Conservation (phyloP, 2,329 filamentous ascomycete species). For the Colletotrichum costaricense region DNA sequence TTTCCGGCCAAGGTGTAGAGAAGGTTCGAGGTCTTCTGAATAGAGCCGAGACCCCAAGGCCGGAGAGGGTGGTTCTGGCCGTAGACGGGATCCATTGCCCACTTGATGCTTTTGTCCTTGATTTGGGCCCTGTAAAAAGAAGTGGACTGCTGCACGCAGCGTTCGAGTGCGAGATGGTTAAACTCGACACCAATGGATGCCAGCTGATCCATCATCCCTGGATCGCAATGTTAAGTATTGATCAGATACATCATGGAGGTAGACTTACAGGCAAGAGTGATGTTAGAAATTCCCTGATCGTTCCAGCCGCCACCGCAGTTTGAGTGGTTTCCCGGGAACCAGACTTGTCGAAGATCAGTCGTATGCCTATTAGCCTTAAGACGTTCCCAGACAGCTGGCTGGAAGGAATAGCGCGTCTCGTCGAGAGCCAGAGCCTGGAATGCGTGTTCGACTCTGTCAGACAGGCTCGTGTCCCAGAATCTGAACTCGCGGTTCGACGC, state of each 20-base stretch:
- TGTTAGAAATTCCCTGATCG: slow-evolving; percentile 58
- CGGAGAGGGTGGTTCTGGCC: slow-evolving; percentile 58
- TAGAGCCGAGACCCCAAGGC: slow-evolving; percentile 60
- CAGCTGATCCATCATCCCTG: slow-evolving; percentile 69
- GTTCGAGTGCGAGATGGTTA: slow-evolving; percentile 52
- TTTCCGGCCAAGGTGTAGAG: slow-evolving; percentile 58
- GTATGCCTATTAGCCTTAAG: slow-evolving; percentile 48
- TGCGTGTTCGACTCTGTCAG: slow-evolving; percentile 64
- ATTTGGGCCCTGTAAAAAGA: slow-evolving; percentile 42
- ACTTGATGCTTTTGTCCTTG: slow-evolving; percentile 39
- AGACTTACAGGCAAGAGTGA: slow-evolving; percentile 51
- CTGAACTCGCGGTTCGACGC: slow-evolving; percentile 59
- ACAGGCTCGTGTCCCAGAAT: slow-evolving; percentile 66
- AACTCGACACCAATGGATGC: slow-evolving; percentile 64
- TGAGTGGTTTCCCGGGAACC: slow-evolving; percentile 79
- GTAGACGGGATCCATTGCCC: slow-evolving; percentile 62
- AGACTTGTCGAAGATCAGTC: slow-evolving; percentile 63
- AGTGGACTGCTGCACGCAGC: slow-evolving; percentile 47
- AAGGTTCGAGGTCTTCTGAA: slow-evolving; percentile 50
- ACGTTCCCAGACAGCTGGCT: slow-evolving; percentile 66
- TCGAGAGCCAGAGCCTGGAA: slow-evolving; percentile 71
- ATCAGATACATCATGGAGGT: not conserved
- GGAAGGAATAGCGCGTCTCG: slow-evolving; percentile 65
- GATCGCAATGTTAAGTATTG: not conserved
- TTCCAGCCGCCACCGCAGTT: slow-evolving; percentile 78